Conservation (phyloP, 805 yeast genomes). For the Pichia ethanolica region DNA sequence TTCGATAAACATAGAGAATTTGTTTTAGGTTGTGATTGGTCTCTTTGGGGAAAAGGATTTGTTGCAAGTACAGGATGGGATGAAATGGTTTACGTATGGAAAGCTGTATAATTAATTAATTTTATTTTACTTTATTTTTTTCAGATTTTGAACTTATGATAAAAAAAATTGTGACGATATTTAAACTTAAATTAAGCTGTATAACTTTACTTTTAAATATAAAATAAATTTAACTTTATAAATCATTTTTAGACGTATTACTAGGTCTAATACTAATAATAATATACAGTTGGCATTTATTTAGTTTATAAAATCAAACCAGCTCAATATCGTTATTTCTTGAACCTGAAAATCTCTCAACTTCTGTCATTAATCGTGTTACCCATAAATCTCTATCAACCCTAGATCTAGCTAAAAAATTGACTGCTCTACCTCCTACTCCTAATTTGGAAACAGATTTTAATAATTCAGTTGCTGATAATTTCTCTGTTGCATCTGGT, state of each 20-base stretch:
- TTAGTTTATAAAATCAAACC: neutral
- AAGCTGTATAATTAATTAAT: constrained; percentile 34
- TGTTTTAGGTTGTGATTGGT: constrained; percentile 91
- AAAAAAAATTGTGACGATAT: too few relatives aligned
- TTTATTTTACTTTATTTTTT: neutral
- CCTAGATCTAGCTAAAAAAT: constrained; percentile 74
- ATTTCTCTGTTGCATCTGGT: neutral
- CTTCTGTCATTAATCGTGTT: constrained; percentile 33
- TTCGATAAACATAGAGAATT: constrained; percentile 78
- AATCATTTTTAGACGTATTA: too few relatives aligned
- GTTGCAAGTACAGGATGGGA: constrained; percentile 96
- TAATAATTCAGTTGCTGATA: constrained; percentile 26
- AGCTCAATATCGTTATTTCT: constrained; percentile 10
- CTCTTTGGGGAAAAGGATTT: constrained; percentile 96
- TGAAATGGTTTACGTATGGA: constrained; percentile 89
- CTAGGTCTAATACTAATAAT: too few relatives aligned
- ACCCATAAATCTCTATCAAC: constrained; percentile 87
- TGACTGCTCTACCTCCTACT: constrained; percentile 57
- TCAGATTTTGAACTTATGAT: neutral
- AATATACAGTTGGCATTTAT: neutral
- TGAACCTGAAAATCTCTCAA: constrained; percentile 30
- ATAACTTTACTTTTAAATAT: neutral
- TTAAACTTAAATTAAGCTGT: neutral
- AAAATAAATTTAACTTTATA: too few relatives aligned
- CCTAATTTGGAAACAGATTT: constrained; percentile 50